phyloP scores from a whole-genome alignment of 768 basidiomycete genomes.

The Xerocomellus amylosporus region DNA sequence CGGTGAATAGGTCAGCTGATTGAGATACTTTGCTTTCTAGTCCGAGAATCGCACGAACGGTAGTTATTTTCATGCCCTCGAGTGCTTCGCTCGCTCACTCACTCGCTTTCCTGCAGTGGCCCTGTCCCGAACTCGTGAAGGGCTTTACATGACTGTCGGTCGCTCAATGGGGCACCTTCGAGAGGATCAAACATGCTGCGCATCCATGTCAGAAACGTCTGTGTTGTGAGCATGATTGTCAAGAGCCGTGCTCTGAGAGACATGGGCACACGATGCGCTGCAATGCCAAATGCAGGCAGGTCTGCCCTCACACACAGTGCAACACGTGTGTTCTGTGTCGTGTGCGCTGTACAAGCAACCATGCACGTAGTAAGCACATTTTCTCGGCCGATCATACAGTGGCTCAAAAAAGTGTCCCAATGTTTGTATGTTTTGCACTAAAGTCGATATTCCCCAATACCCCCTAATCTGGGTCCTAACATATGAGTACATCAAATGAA shows the following conservation, averaged over 20 bases:
- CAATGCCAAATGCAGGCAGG: constrained; percentile 47
- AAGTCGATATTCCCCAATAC: too few species aligned
- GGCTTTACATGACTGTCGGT: constrained; percentile 59
- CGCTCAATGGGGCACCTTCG: constrained; percentile 11
- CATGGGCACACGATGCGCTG: constrained; percentile 52
- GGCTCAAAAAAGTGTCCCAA: too few species aligned
- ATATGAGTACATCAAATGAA: too few species aligned
- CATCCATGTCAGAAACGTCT: constrained; percentile 53
- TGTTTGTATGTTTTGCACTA: too few species aligned
- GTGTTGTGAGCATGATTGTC: constrained; percentile 58
- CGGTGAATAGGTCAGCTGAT: neutral
- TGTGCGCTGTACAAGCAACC: constrained; percentile 63
- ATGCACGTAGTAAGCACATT: constrained; percentile 48
- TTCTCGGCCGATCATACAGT: neutral
- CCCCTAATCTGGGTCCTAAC: too few species aligned
- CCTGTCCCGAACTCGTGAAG: constrained; percentile 69
- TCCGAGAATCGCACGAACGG: constrained; percentile 57
- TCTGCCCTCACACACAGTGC: constrained; percentile 54
- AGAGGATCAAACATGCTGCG: constrained; percentile 35
- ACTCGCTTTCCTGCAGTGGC: constrained; percentile 45
- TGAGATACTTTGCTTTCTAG: constrained; percentile 26
- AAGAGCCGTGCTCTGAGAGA: constrained; percentile 43
- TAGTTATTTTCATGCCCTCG: constrained; percentile 10
- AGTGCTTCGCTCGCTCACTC: neutral
- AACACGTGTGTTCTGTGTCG: constrained; percentile 44